Evolutionary conservation across 495 filamentous ascomycete genomes (phyloP).

Genomic region (Tuber borchii): DNA sequence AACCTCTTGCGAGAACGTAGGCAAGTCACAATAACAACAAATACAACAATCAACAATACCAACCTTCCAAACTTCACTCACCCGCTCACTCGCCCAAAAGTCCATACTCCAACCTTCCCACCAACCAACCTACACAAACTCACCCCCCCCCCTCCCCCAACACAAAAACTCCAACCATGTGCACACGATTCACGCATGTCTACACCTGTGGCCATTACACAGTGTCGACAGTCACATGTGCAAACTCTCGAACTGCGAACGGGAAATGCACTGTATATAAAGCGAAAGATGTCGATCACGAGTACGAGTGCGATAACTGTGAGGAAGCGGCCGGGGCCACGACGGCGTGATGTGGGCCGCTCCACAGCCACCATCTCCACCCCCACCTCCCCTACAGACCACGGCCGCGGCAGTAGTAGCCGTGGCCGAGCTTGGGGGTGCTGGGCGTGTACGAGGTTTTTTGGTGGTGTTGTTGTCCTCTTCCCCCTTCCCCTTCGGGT

Average conservation of each 20-base stretch:
- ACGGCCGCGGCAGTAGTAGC: background rate
- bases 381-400: background rate
- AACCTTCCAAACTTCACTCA: background rate
- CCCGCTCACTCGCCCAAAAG: background rate
- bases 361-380: slow-evolving; percentile 54
- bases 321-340: slow-evolving; percentile 27
- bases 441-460: background rate
- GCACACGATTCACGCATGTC: slow-evolving; percentile 42
- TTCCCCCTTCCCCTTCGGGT: background rate
- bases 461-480: background rate
- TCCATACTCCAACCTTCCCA: background rate
- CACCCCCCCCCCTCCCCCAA: background rate
- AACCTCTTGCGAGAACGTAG: background rate
- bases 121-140: background rate
- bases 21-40: slow-evolving; percentile 1
- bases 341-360: slow-evolving; percentile 8
- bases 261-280: slow-evolving; percentile 41
- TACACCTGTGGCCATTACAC: slow-evolving; percentile 41
- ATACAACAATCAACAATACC: slow-evolving; percentile 1
- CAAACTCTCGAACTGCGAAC: slow-evolving; percentile 40
- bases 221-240: slow-evolving; percentile 38
- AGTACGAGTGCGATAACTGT: slow-evolving; percentile 40
- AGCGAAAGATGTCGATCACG: slow-evolving; percentile 40
- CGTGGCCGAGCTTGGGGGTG: background rate
- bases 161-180: slow-evolving; percentile 30